Evolutionary conservation across 345 rosid species (phyloP), one percentile per base, ranked within the genome.

Genomic region (Lenwebbia sp.): DNA sequence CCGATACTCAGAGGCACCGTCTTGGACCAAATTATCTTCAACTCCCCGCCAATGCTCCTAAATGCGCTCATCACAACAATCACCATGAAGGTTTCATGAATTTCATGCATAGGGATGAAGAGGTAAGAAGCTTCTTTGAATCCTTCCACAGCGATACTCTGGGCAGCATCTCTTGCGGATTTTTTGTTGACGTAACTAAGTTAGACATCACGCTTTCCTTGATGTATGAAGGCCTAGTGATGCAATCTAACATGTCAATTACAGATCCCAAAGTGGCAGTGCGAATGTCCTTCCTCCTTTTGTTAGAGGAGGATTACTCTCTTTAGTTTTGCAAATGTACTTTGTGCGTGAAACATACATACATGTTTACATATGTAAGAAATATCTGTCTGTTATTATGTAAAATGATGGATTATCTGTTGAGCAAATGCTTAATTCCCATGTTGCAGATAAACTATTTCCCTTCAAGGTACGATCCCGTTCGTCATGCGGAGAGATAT

Each of bases 1-100:
- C 96, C 70, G 99, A 98, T 89, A 98, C 99, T 54, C 99, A 98
- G 89, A 95, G 99, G 91, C 97, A 98, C 90, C 97, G 99, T 74
- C 99, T 98, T 82, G 99, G 99, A 88, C 99, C 99, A 55, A 98
- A 96, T 93, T 98, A 98, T 90, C 91, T 96, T 86, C 98, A 92
- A 84, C 96, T 98, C 60, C 99, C 99, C 2, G 97, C 89, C 56
- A 97, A 97, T 93, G 96, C 99, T 56, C 97, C 99, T 40, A 96
- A 98, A 89, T 94, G 96, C 84, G 89, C 94, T 87, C 99, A 98
- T 90, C 98, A 95, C 90, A 98, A 98, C 93, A 96, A 96, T 87
- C 99, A 97, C 89, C 93, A 97, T 86, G 99, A 95, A 0, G 99
- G 99, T 91, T 89, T 91, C 86, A 96, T 96, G 99, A 97, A 97